Base-by-base conservation (phyloP, 176 grass and related monocot species). In the Stipa capillata region DNA sequence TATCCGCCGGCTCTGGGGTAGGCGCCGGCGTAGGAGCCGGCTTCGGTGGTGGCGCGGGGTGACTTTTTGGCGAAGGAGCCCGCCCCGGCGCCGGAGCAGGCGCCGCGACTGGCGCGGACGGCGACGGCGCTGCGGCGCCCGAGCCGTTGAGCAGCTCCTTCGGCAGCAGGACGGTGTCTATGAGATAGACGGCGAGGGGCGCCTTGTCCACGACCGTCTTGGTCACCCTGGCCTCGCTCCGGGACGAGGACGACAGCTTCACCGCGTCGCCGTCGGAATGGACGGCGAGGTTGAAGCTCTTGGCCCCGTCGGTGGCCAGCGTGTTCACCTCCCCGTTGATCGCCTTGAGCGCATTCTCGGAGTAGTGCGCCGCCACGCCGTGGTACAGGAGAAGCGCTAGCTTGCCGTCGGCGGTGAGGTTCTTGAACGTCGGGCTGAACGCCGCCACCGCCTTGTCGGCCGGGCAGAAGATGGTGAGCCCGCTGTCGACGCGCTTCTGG, bases 391-490 rank as follows among this genome's bases (percentile, higher is more conserved):
- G 72, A 4, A 91, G 39, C 15, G 54, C 29, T 14, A 55, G 18
- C 65, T 84, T 50, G 29, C 28, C 69, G 25, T 79, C 17, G 21
- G 47, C 79, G 10, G 83, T 84, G 35, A 94, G 88, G 64, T 84
- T 79, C 58, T 79, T 84, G 76, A 74, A 91, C 54, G 63, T 82
- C 36, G 86, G 76, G 43, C 37, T 31, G 88, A 91, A 94, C 12
- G 70, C 70, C 18, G 40, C 76, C 25, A 91, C 80, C 14, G 75
- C 83, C 2, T 66, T 21, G 66, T 91, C 89, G 1, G 32, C 21
- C 1, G 86, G 89, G 83, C 92, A 94, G 71, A 94, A 94, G 9
- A 88, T 12, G n/a, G 89, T 86, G 64, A 91, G 82, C n/a, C 89
- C 76, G 5, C 80, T 74, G 12, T 58, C 58, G 7, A 56, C 18